Evolutionary conservation across 139 green algal species (phyloP), one percentile per base, ranked within the genome.

Genomic region (Tetraselmis striata): DNA sequence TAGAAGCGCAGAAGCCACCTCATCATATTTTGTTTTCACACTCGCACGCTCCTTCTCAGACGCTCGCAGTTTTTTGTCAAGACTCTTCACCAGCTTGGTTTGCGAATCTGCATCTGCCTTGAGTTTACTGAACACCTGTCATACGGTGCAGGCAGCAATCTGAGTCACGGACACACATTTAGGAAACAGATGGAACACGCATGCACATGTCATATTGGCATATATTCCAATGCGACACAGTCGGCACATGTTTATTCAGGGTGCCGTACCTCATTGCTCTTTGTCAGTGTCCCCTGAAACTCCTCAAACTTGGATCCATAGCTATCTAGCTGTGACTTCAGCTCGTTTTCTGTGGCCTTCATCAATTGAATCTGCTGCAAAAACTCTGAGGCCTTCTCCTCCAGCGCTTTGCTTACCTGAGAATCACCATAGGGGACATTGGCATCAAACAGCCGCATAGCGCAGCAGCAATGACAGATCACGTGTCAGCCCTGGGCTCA

Each of bases 231-330:
- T 77, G 26, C 25, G 2, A 77, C 23, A 28, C 74, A 29, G n/a
- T 18, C 11, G n/a, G 2, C n/a, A 80, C 45, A 67, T 67, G 45
- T 25, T 67, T 67, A 67, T 67, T 67, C 18, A 18, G 18, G 18
- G 11, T 25, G 18, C 45, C 78, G 25, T 74, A 87, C 86, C 86
- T 87, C 59, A 29, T 87, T 89, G 30, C 77, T 85, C 75, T 85
- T 85, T 1, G 83, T 84, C 22, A 89, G 75, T 28, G 83, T 83
- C 0, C 45, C 59, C 78, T 89, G 86, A 29, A 89, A 84, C 45
- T 86, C 83, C 22, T 32, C 32, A 32, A 87, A 89, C 58, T 84
- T 81, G 27, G 82, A 74, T 1, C 29, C 58, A 31, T 87, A 87
- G 77, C 78, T 67, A 77, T 85, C 83, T 67, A 89, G 32, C 77